phyloP scores from a whole-genome alignment of 768 basidiomycete species.

The Termitomyces sp. region DNA sequence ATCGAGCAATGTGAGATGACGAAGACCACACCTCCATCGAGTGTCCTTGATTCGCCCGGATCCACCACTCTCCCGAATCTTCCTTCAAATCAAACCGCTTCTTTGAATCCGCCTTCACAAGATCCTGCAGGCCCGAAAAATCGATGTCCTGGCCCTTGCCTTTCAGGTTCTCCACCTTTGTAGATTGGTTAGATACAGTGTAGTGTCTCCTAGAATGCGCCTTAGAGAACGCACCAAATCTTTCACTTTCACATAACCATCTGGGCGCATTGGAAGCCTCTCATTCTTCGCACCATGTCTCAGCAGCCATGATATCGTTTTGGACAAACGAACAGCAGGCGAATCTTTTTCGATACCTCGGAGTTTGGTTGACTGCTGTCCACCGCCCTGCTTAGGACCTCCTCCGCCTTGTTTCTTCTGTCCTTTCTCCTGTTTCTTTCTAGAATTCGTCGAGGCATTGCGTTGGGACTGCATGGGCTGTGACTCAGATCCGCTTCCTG shows the following conservation, averaged over 20 bases:
- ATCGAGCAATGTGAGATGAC: background rate
- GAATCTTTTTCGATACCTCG: slow-evolving; percentile 60
- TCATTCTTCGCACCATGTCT: slow-evolving; percentile 83
- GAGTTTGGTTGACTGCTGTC: slow-evolving; percentile 31
- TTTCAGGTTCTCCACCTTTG: slow-evolving; percentile 65
- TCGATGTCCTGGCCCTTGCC: slow-evolving; percentile 49
- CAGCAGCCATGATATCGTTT: slow-evolving; percentile 88
- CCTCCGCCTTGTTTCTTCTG: slow-evolving; percentile 10
- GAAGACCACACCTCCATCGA: slow-evolving; percentile 57
- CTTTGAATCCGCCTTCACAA: slow-evolving; percentile 67
- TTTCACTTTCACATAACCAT: slow-evolving; percentile 79
- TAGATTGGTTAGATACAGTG: background rate
- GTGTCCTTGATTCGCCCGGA: slow-evolving; percentile 89
- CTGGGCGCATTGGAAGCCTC: slow-evolving; percentile 66
- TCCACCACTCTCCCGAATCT: slow-evolving; percentile 72
- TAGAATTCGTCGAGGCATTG: slow-evolving; percentile 1
- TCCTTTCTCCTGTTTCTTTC: slow-evolving; percentile 3
- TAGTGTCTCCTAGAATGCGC: background rate
- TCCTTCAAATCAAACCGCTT: slow-evolving; percentile 53
- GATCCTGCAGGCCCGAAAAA: slow-evolving; percentile 44
- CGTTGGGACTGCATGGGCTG: background rate
- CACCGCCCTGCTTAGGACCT: background rate
- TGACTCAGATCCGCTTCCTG: background rate
- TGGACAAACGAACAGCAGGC: slow-evolving; percentile 68
- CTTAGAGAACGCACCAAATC: slow-evolving; percentile 60